Evolutionary conservation across 2,329 filamentous ascomycete species (phyloP).

Genomic region (Neocatenulostroma microsporum): DNA sequence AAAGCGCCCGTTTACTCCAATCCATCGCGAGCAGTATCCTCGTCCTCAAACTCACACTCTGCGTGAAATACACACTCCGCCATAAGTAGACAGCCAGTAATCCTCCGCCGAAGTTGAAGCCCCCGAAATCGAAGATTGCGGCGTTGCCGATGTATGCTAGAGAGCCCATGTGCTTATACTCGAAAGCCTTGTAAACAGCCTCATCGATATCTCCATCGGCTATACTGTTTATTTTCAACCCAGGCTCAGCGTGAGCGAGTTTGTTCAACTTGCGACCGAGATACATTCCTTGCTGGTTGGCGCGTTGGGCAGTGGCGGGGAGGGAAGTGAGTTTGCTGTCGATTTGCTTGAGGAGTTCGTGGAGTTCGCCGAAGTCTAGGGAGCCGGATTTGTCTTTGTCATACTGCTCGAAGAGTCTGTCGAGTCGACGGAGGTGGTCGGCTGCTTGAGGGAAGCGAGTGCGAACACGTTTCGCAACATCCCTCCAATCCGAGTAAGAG

Average conservation of each 20-base stretch:
- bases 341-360: conserved; percentile 82
- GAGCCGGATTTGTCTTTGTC: conserved; percentile 90
- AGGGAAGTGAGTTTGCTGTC: conserved; percentile 90
- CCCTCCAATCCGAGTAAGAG: conserved; percentile 80
- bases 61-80: conserved; percentile 93
- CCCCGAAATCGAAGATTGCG: conserved; percentile 84
- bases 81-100: conserved; percentile 92
- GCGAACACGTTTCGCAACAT: conserved; percentile 73
- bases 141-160: conserved; percentile 95
- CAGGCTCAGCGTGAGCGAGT: conserved; percentile 68
- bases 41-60: conserved; percentile 90
- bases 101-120: conserved; percentile 71
- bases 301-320: conserved; percentile 90
- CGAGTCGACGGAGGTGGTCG: conserved; percentile 77
- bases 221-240: conserved; percentile 70
- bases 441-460: conserved; percentile 86
- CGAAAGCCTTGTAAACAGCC: conserved; percentile 86
- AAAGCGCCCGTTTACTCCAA: conserved; percentile 93
- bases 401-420: conserved; percentile 84
- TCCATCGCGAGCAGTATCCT: conserved; percentile 90
- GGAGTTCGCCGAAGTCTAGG: conserved; percentile 85
- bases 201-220: conserved; percentile 86
- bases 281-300: conserved; percentile 91
- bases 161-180: conserved; percentile 85
- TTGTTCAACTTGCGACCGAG: conserved; percentile 92